phyloP scores from a whole-genome alignment of 257 asterid species.

The Leptodermis oblonga region DNA sequence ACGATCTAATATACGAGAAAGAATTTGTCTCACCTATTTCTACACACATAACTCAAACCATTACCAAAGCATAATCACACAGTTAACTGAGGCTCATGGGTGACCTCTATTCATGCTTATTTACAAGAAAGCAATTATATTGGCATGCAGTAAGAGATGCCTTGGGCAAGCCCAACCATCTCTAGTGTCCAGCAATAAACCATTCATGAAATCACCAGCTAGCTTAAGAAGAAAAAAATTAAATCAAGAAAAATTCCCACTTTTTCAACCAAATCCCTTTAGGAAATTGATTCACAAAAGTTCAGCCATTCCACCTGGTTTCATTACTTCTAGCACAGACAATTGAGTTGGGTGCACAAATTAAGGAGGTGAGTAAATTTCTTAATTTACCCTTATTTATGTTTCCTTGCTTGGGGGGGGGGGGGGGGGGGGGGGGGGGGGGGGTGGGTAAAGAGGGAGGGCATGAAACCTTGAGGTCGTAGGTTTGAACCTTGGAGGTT shows the following conservation, averaged over 20 bases:
- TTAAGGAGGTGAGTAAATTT: too few species aligned
- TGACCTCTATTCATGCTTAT: neutral
- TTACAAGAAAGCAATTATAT: neutral
- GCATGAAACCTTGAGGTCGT: too few species aligned
- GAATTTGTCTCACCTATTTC: too few species aligned
- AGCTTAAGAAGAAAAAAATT: neutral
- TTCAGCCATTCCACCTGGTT: neutral
- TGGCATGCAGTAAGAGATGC: neutral
- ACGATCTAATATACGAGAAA: too few species aligned
- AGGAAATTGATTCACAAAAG: neutral
- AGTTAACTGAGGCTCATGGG: neutral
- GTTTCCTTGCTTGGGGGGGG: too few species aligned
- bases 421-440: too few species aligned
- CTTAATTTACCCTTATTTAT: too few species aligned
- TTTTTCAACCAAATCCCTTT: neutral
- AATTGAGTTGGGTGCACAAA: too few species aligned
- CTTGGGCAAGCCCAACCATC: neutral
- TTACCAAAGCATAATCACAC: neutral
- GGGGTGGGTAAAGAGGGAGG: too few species aligned
- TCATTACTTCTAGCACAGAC: constrained; percentile 4
- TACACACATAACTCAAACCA: neutral
- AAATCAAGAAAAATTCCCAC: neutral
- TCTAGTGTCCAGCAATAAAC: neutral
- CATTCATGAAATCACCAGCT: neutral
- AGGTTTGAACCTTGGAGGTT: too few species aligned